Evolutionary conservation across 495 filamentous ascomycete species (phyloP).

Genomic region (Xanthoparmelia taractica): DNA sequence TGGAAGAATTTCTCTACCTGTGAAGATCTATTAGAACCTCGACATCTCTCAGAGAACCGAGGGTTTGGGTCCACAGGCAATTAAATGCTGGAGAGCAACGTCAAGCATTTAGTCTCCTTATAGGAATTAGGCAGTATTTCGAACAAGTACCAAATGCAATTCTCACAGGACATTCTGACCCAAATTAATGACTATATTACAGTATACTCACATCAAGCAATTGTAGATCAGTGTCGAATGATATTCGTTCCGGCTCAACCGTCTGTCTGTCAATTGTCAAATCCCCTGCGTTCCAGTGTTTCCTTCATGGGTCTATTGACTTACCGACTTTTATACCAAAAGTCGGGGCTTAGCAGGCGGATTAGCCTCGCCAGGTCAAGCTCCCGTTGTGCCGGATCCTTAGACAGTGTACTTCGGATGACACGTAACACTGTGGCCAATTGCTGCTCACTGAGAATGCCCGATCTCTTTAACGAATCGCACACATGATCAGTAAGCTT

Average conservation of each 20-base stretch:
- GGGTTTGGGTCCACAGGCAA: no score
- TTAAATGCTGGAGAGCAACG: no score
- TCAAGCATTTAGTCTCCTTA: no score
- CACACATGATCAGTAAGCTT: constrained; percentile 27
- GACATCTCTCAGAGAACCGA: no score
- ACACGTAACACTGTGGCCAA: constrained; percentile 26
- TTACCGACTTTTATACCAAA: constrained; percentile 25
- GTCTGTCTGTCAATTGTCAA: no score
- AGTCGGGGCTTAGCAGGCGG: constrained; percentile 22
- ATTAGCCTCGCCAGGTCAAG: constrained; percentile 26
- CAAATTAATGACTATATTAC: no score
- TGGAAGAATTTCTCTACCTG: no score
- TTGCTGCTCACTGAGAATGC: constrained; percentile 10
- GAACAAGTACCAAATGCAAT: constrained; percentile 24
- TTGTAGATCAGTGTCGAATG: constrained; percentile 20
- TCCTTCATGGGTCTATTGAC: no score
- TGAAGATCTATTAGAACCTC: no score
- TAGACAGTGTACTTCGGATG: constrained; percentile 22
- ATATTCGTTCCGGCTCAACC: constrained; percentile 20
- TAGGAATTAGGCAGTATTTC: constrained; percentile 17
- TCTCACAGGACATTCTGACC: no score
- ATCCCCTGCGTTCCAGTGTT: no score
- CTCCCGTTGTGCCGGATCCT: constrained; percentile 23
- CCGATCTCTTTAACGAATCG: constrained; percentile 21
- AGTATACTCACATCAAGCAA: constrained; percentile 28